Base-by-base conservation (phyloP, 306 rosid species). In the Carpinus fangiana region DNA sequence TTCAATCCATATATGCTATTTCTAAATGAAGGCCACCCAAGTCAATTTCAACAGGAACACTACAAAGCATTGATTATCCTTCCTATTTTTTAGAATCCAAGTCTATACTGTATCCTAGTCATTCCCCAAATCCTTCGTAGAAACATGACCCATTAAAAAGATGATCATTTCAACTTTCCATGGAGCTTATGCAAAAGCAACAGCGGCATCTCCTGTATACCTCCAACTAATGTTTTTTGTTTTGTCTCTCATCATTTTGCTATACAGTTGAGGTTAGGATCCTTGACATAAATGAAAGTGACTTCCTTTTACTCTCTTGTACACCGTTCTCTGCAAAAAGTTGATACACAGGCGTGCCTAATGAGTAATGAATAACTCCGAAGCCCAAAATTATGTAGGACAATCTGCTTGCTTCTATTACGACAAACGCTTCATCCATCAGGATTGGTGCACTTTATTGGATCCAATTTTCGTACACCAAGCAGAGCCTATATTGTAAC, bases 271-370 rank as follows among this genome's bases (percentile, higher is more conserved):
- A 14, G 18, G n/a, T 4, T 52, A 52, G 6, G 56, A 52, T 12
- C 56, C 14, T 52, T 52, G 18, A 52, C 16, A 38, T 38, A 65
- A 8, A 8, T 9, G 9, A 9, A 38, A 65, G 70, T 66, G 75
- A 36, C 45, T 65, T 50, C 45, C 76, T 71, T 74, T 65, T 56
- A 56, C 20, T 71, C 54, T 73, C 52, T 73, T 43, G 66, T 76
- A 74, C 74, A 52, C 72, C 57, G 47, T 46, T 73, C 68, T 66
- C 5, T 18, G 64, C 56, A 69, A 72, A 86, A 86, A 71, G 86
- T 74, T 20, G 85, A 36, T 34, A 53, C 83, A 69, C 26, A 61
- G 79, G 85, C 89, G 83, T 82, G 90, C 92, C 80, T 88, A 79
- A 55, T 10, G 23, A 72, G 72, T 75, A 82, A 85, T 10, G 23